Conservation (phyloP, 2,329 filamentous ascomycete genomes). For the Lecanicillium sp. region DNA sequence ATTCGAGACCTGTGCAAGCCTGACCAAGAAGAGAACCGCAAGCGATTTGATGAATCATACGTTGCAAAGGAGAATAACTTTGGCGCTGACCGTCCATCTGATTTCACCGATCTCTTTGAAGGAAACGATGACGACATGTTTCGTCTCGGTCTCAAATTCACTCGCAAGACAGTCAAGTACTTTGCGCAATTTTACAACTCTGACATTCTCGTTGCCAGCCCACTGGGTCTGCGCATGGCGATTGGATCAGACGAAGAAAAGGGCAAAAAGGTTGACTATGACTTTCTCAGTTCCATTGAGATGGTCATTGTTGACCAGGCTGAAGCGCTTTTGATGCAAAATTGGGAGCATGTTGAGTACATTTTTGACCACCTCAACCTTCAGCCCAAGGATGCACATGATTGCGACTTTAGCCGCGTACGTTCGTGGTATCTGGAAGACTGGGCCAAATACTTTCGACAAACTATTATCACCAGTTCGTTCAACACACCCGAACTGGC, state of each 20-base stretch:
- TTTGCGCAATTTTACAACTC: constrained; percentile 95
- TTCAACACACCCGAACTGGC: constrained; percentile 88
- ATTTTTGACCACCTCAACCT: constrained; percentile 88
- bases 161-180: constrained; percentile 88
- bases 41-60: constrained; percentile 82
- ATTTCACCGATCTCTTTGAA: constrained; percentile 82
- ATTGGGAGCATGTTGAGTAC: constrained; percentile 92
- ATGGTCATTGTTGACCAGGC: constrained; percentile 84
- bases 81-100: constrained; percentile 66
- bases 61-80: constrained; percentile 56
- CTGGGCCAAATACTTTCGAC: constrained; percentile 70
- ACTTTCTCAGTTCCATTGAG: constrained; percentile 92
- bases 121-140: constrained; percentile 98
- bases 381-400: constrained; percentile 82
- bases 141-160: constrained; percentile 91
- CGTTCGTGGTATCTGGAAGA: constrained; percentile 89
- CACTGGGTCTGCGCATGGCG: constrained; percentile 80
- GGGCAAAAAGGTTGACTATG: constrained; percentile 57
- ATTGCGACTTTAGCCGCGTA: constrained; percentile 87
- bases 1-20: constrained; percentile 70
- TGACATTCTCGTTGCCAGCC: constrained; percentile 87
- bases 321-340: constrained; percentile 92
- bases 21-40: constrained; percentile 91
- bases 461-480: constrained; percentile 73
- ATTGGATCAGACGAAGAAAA: constrained; percentile 68